A percentile compares a stretch with the other conserved stretches of the same genome.
Evolutionary conservation across 1,139 yeast genomes (phyloP).

Genomic region (Suhomyces yuchorum): DNA sequence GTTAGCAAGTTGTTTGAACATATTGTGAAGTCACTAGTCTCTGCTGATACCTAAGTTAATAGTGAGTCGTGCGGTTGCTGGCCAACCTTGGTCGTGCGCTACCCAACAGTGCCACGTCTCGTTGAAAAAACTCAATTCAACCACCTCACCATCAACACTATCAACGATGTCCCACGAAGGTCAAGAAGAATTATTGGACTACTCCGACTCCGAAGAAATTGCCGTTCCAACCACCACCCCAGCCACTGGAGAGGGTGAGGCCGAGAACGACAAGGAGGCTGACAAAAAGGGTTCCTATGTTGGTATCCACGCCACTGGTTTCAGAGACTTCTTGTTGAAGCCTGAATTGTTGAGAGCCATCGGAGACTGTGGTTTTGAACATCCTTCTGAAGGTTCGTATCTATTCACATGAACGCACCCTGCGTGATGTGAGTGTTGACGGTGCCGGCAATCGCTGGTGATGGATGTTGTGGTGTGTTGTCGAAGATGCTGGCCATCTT

Average conservation of each 20-base stretch:
- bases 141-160: constrained; percentile 6
- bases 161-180: constrained; percentile 79
- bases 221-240: constrained; percentile 72
- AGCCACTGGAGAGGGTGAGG: constrained; percentile 53
- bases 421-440: background rate
- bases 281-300: constrained; percentile 97
- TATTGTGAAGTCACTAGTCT: background rate
- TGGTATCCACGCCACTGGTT: constrained; percentile 97
- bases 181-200: constrained; percentile 98
- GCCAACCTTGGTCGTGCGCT: constrained; percentile 6
- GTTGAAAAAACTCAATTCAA: constrained; percentile 9
- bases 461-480: background rate
- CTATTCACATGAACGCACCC: constrained; percentile 1
- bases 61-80: constrained; percentile 9
- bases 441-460: background rate
- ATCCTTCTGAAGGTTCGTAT: constrained; percentile 96
- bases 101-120: constrained; percentile 6
- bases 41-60: background rate
- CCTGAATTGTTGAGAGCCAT: constrained; percentile 97
- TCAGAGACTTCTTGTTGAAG: constrained; percentile 94
- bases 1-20: background rate
- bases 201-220: constrained; percentile 96
- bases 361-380: constrained; percentile 99
- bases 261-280: constrained; percentile 48
- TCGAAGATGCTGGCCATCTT: background rate